Percentiles rank a stretch among this genome's conserved stretches.
These are phyloP conservation scores for Reticulascus tulasneorum DNA, from an alignment of 2,329 filamentous ascomycete genomes.

Conservation along the genomic window DNA sequence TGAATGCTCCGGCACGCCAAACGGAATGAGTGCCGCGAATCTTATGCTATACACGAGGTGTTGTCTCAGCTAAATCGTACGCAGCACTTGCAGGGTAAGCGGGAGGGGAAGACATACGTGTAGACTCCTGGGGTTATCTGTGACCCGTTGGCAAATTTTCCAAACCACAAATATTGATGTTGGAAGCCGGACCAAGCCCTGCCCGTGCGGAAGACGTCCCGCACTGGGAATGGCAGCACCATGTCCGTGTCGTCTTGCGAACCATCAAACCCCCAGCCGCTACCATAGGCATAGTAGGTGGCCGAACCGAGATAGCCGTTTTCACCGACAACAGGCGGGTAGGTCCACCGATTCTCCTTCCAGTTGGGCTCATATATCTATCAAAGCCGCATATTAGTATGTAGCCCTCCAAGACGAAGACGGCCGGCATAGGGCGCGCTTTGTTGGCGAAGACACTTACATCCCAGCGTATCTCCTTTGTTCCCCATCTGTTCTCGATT, in stretches of 20 bases:
- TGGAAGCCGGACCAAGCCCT: no score
- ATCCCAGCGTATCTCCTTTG: slow-evolving; percentile 15
- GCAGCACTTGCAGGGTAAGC: not conserved
- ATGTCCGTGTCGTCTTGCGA: slow-evolving; percentile 18
- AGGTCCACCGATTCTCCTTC: slow-evolving; percentile 20
- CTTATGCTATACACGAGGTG: slow-evolving; percentile 9
- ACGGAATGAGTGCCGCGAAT: slow-evolving; percentile 22
- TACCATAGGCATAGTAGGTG: slow-evolving; percentile 17
- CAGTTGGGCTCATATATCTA: slow-evolving; percentile 22
- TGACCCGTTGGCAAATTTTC: slow-evolving; percentile 22
- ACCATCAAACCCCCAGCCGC: slow-evolving; percentile 14
- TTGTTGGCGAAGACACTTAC: not conserved
- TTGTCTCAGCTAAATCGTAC: not conserved
- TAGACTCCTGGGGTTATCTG: slow-evolving; percentile 22
- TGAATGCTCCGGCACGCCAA: slow-evolving; percentile 15
- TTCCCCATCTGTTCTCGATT: slow-evolving; percentile 10
- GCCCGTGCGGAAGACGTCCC: slow-evolving; percentile 15
- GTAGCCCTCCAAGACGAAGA: no score
- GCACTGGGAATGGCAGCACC: slow-evolving; percentile 18
- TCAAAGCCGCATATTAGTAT: not conserved
- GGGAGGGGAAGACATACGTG: not conserved
- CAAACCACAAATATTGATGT: no score
- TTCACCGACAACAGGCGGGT: slow-evolving; percentile 21
- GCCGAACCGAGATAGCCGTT: slow-evolving; percentile 23
- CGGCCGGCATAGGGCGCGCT: accelerated